These are phyloP conservation scores for Lagenidium giganteum DNA, from an alignment of 352 stramenopile genomes.

Conservation along the genomic window DNA sequence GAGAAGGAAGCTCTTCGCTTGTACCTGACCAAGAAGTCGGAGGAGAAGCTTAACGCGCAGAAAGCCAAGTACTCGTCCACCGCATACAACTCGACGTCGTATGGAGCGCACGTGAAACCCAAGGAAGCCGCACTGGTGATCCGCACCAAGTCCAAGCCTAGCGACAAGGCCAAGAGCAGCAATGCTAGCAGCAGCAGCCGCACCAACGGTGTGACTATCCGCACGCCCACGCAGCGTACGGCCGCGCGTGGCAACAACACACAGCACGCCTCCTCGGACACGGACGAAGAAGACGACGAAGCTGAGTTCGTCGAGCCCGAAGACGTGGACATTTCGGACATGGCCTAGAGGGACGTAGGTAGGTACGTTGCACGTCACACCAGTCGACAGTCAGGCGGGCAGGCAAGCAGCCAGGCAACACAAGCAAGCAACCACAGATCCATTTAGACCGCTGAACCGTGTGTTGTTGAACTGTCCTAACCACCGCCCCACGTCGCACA, in stretches of 20 bases:
- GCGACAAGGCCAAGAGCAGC: conserved; percentile 46
- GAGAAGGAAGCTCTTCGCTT: conserved; percentile 49
- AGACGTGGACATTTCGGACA: conserved; percentile 53
- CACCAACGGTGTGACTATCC: conserved; percentile 55
- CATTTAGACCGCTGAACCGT: too few relatives aligned
- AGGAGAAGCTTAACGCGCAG: conserved; percentile 43
- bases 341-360: too few relatives aligned
- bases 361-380: too few relatives aligned
- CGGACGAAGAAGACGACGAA: conserved; percentile 68
- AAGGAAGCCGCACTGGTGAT: conserved; percentile 79
- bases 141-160: conserved; percentile 63
- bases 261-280: conserved; percentile 48
- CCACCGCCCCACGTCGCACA: too few relatives aligned
- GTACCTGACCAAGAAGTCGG: conserved; percentile 54
- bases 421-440: too few relatives aligned
- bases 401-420: too few relatives aligned
- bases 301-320: conserved; percentile 40
- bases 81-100: conserved; percentile 33
- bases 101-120: conserved; percentile 67
- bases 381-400: too few relatives aligned
- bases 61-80: conserved; percentile 39
- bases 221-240: conserved; percentile 20
- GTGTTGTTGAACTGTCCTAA: too few relatives aligned
- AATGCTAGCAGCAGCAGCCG: conserved; percentile 31
- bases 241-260: conserved; percentile 8